phyloP scores from a whole-genome alignment of 192 early-diverging fungal species.

The Bifiguratus adelaidae region DNA sequence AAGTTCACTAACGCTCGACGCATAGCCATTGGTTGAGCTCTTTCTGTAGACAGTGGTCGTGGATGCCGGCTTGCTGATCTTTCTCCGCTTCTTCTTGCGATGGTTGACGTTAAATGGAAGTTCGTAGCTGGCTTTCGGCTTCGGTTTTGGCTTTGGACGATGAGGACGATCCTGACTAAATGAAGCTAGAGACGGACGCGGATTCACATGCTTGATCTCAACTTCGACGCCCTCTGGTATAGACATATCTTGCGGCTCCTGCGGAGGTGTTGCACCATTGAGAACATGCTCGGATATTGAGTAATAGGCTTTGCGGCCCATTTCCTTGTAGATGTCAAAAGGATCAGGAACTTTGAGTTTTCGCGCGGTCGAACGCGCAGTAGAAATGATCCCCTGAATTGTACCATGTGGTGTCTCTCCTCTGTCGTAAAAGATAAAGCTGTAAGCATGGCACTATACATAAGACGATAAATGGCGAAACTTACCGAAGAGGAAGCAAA shows the following conservation, averaged over 20 bases:
- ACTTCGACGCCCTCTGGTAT: not conserved
- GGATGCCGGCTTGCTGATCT: too few species aligned
- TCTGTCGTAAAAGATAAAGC: conserved; percentile 6
- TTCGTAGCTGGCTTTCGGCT: not conserved
- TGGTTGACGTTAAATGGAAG: not conserved
- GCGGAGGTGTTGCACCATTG: conserved; percentile 10
- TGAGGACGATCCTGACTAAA: not conserved
- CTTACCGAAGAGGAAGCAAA: conserved; percentile 22
- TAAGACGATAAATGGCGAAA: too few species aligned
- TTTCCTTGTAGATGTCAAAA: conserved; percentile 23
- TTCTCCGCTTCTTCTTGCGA: too few species aligned
- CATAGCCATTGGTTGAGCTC: too few species aligned
- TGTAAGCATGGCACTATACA: too few species aligned
- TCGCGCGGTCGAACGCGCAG: conserved; percentile 19
- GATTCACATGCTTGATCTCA: not conserved
- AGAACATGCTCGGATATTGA: conserved; percentile 21
- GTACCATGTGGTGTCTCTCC: conserved; percentile 35
- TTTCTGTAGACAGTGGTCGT: too few species aligned
- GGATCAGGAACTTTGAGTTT: conserved; percentile 19
- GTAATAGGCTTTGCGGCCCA: conserved; percentile 19
- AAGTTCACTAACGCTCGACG: too few species aligned
- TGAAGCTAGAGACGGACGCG: not conserved
- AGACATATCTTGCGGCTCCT: not conserved
- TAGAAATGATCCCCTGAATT: conserved; percentile 37
- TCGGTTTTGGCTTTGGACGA: not conserved